Conservation (phyloP, 2,329 filamentous ascomycete species). For the Fusarium lateritium region DNA sequence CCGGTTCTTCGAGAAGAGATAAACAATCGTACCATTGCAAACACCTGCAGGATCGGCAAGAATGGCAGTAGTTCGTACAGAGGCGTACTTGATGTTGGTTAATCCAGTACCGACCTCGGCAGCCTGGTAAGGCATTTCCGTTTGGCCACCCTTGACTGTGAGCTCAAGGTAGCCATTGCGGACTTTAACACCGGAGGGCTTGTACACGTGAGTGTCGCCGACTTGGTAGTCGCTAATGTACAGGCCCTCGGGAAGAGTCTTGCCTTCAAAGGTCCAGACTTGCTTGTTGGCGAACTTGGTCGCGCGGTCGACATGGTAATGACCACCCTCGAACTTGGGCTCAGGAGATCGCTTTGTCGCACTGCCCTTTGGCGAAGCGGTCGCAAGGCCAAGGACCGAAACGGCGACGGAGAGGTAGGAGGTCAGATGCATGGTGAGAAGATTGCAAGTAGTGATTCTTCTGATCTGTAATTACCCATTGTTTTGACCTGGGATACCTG, state of each 20-base stretch:
- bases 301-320: slow-evolving; percentile 44
- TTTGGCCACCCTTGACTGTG: slow-evolving; percentile 48
- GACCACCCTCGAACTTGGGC: slow-evolving; percentile 34
- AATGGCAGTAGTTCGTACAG: slow-evolving; percentile 50
- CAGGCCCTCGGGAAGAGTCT: slow-evolving; percentile 44
- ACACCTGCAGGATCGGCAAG: slow-evolving; percentile 50
- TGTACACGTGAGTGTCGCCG: slow-evolving; percentile 25
- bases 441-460: not conserved
- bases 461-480: not conserved
- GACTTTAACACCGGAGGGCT: slow-evolving; percentile 39
- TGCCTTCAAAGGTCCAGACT: slow-evolving; percentile 43
- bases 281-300: slow-evolving; percentile 44
- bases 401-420: slow-evolving; percentile 37
- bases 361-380: slow-evolving; percentile 21
- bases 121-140: slow-evolving; percentile 41
- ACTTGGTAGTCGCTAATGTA: slow-evolving; percentile 42
- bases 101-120: slow-evolving; percentile 46
- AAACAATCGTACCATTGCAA: slow-evolving; percentile 47
- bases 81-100: slow-evolving; percentile 51
- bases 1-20: accelerated
- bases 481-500: not conserved
- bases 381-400: slow-evolving; percentile 25
- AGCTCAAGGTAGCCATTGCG: slow-evolving; percentile 51
- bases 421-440: slow-evolving; percentile 31
- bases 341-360: slow-evolving; percentile 35